A percentile compares a stretch with the other conserved stretches of the same genome.
Evolutionary conservation across 108 stramenopile genomes (phyloP).

Genomic region (Skeletonema costatum): DNA sequence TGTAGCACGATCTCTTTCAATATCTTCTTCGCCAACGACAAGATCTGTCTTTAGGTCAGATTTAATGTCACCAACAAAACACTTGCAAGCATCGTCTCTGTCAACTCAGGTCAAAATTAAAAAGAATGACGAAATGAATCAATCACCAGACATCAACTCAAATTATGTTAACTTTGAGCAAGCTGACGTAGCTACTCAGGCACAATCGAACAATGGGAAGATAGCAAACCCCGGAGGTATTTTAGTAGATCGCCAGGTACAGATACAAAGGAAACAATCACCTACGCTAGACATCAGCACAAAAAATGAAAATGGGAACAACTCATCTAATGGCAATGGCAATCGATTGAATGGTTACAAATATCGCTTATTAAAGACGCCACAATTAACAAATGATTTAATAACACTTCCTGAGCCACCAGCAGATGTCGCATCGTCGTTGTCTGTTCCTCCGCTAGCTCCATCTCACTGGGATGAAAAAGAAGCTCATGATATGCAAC

Average conservation of each 20-base stretch:
- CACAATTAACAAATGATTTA: constrained; percentile 20
- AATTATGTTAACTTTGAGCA: background rate
- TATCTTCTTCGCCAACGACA: background rate
- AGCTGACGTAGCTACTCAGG: background rate
- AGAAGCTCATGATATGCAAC: constrained; percentile 25
- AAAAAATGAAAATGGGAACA: background rate
- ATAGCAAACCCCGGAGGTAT: background rate
- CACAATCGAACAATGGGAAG: background rate
- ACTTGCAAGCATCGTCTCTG: background rate
- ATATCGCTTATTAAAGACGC: constrained; percentile 26
- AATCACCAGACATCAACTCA: background rate
- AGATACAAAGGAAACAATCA: background rate
- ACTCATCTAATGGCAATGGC: background rate
- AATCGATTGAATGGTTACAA: constrained; percentile 20
- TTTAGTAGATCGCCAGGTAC: constrained; percentile 1
- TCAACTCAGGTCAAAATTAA: background rate
- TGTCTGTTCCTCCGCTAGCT: background rate
- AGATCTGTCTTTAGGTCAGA: background rate
- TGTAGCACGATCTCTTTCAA: background rate
- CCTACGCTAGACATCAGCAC: background rate
- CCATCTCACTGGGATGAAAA: constrained; percentile 16
- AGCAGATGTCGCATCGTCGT: background rate
- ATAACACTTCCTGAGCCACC: constrained; percentile 14
- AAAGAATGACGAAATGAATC: background rate
- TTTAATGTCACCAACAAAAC: background rate